A percentile compares a stretch with the other conserved stretches of the same genome.
Conservation (phyloP, 2,329 filamentous ascomycete genomes). For the Cladosporium sp. region DNA sequence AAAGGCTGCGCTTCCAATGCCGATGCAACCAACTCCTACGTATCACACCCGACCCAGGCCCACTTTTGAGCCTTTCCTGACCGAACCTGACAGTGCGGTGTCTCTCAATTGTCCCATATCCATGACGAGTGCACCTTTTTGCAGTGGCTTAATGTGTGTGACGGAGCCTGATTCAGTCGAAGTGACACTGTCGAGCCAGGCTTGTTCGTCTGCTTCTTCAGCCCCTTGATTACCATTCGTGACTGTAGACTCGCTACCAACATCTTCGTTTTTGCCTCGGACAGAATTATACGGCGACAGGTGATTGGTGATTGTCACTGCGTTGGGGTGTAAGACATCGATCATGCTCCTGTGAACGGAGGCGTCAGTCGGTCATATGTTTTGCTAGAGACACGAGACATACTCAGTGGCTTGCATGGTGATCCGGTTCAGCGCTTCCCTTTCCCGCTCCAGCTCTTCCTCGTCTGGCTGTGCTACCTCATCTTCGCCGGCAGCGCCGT, state of each 20-base stretch:
- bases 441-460: conserved; percentile 43
- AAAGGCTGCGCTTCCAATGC: neutral
- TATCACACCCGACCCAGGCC: neutral
- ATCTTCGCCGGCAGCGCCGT: conserved; percentile 37
- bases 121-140: conserved; percentile 24
- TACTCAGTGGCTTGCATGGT: conserved; percentile 45
- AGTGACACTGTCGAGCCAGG: conserved; percentile 28
- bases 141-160: conserved; percentile 20
- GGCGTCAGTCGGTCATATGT: conserved; percentile 13
- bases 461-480: conserved; percentile 39
- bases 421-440: conserved; percentile 44
- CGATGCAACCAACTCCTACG: neutral
- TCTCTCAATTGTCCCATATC: conserved; percentile 19
- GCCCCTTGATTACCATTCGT: conserved; percentile 10
- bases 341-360: conserved; percentile 40
- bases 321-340: conserved; percentile 40
- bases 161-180: conserved; percentile 19
- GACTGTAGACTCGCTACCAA: conserved; percentile 1
- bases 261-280: conserved; percentile 8
- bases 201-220: conserved; percentile 23
- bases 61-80: conserved; percentile 1
- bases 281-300: conserved; percentile 12
- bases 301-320: conserved; percentile 28
- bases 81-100: neutral
- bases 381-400: conserved; percentile 15